These are phyloP conservation scores for Ambrosia trifida DNA, from an alignment of 129 eudicot species.

Conservation along the genomic window DNA sequence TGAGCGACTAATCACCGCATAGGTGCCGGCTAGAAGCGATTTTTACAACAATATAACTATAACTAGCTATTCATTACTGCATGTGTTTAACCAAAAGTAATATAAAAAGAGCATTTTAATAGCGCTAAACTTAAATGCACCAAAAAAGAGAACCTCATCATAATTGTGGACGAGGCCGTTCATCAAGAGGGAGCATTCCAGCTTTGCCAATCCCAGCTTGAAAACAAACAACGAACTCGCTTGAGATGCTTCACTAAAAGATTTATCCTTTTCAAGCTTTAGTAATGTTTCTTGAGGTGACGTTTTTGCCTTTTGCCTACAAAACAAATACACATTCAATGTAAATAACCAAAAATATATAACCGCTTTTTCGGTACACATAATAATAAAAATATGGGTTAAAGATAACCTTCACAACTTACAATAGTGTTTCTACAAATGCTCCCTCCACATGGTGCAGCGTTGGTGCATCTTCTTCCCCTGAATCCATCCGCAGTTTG, in stretches of 20 bases:
- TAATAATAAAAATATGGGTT: background rate
- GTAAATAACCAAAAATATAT: background rate
- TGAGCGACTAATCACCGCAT: too few species aligned
- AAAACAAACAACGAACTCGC: constrained; percentile 75
- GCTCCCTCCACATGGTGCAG: constrained; percentile 90
- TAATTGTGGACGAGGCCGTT: constrained; percentile 80
- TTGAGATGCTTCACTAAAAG: constrained; percentile 54
- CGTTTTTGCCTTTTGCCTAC: constrained; percentile 70
- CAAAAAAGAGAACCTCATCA: constrained; percentile 57
- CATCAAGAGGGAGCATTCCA: constrained; percentile 75
- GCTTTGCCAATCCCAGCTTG: constrained; percentile 80
- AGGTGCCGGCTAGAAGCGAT: too few species aligned
- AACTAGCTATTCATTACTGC: background rate
- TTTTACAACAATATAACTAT: background rate
- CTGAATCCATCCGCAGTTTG: constrained; percentile 66
- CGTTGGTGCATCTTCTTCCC: constrained; percentile 69
- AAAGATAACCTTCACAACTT: constrained; percentile 32
- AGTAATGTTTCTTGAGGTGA: constrained; percentile 83
- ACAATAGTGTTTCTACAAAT: constrained; percentile 87
- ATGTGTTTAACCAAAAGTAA: background rate
- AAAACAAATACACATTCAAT: background rate
- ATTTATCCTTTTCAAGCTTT: constrained; percentile 69
- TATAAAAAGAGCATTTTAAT: background rate
- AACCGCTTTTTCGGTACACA: background rate
- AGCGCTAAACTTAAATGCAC: constrained; percentile 6